Conservation (phyloP, 1,139 yeast genomes). For the Blastobotrys buckinghamii region DNA sequence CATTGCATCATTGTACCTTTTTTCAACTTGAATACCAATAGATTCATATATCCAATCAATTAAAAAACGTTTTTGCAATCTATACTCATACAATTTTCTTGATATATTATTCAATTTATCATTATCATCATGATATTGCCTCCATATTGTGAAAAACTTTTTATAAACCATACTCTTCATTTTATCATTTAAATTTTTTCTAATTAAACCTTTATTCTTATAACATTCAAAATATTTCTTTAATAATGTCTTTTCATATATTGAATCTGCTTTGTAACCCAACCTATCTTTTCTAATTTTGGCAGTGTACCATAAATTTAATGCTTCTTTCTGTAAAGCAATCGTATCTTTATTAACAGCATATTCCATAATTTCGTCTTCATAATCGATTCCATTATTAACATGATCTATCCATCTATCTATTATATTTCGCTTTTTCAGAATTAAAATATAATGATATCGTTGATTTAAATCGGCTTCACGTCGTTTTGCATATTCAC, state of each 20-base stretch:
- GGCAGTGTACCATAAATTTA: not conserved
- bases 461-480: slow-evolving; percentile 6
- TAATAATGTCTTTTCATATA: not conserved
- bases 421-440: not conserved
- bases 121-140: not conserved
- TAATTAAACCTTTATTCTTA: not conserved
- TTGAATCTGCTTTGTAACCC: not conserved
- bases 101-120: slow-evolving; percentile 8
- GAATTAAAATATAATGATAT: not conserved
- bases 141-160: slow-evolving; percentile 13
- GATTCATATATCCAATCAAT: slow-evolving; percentile 13
- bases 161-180: slow-evolving; percentile 1
- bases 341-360: slow-evolving; percentile 5
- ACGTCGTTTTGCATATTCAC: slow-evolving; percentile 10
- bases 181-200: not conserved
- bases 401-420: slow-evolving; percentile 1
- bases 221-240: not conserved
- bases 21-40: slow-evolving; percentile 2
- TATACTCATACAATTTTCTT: slow-evolving; percentile 2
- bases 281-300: not conserved
- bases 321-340: not conserved
- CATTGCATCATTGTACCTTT: not conserved
- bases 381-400: not conserved
- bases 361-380: not conserved
- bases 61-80: not conserved